Percentiles rank a stretch among this genome's conserved stretches.
Conservation (phyloP, 192 early-diverging fungal species). For the Jimgerdemannia lactiflua region DNA sequence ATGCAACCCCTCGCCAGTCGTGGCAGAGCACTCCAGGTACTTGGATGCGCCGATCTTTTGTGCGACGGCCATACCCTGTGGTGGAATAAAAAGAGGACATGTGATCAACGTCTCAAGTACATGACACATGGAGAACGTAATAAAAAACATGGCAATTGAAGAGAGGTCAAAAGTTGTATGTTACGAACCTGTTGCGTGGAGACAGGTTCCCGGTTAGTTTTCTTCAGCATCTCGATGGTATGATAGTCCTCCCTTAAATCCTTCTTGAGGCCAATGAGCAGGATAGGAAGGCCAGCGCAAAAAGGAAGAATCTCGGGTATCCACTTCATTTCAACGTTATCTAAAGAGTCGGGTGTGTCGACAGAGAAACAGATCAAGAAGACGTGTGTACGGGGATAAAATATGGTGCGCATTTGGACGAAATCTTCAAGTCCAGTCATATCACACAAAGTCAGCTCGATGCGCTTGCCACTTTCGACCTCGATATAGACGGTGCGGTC, state of each 20-base stretch:
- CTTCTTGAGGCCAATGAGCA: constrained; percentile 87
- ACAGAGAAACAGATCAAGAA: constrained; percentile 94
- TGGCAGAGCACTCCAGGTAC: constrained; percentile 92
- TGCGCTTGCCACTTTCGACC: constrained; percentile 64
- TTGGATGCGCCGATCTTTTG: constrained; percentile 80
- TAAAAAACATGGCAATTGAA: not conserved
- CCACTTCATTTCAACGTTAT: constrained; percentile 85
- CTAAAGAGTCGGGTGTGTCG: constrained; percentile 76
- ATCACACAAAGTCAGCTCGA: constrained; percentile 95
- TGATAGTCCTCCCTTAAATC: constrained; percentile 81
- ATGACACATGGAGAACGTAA: too few species aligned
- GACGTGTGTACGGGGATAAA: constrained; percentile 91
- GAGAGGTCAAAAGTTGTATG: not conserved
- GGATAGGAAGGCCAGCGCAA: constrained; percentile 79
- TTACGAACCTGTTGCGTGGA: constrained; percentile 60
- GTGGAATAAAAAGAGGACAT: too few species aligned
- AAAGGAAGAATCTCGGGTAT: constrained; percentile 87
- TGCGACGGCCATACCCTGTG: constrained; percentile 77
- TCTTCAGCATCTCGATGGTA: constrained; percentile 75
- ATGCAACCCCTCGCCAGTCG: constrained; percentile 73
- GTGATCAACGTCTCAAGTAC: constrained; percentile 1
- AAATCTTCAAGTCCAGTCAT: constrained; percentile 97
- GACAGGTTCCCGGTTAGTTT: too few species aligned
- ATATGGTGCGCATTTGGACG: constrained; percentile 92
- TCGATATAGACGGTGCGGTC: too few species aligned